Base-by-base conservation (phyloP, 23 red algal genomes). In the Chondrus crispus region DNA sequence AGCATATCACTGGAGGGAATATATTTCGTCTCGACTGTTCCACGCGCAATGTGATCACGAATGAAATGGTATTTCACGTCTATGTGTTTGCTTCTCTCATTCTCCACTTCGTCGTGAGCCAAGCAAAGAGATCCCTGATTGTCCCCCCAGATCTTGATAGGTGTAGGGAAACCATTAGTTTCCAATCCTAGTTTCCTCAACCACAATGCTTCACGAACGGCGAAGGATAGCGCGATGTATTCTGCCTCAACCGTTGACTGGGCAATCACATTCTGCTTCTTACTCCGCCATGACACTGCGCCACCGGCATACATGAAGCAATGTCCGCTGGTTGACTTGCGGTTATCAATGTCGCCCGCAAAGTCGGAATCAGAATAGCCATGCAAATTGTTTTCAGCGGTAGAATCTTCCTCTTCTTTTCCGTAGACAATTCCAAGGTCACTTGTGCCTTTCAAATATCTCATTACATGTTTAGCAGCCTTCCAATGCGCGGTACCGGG, bases 41-140 rank as follows among this genome's bases (percentile, higher is more conserved):
- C 71, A 10, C 43, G 32, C 44, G 32, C 71, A 1, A 77, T 37
- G 38, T 77, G 71, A 77, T 77, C 71, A 22, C 9, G 0, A 48
- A 77, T 26, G 26, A 77, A 77, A n/a, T 77, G 71, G 43, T 77
- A 2, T 38, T 77, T 77, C n/a, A 77, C 44, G 71, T 77, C 71
- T 46, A 77, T 38, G 38, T 77, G 71, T 11, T 77, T 77, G 71
- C 32, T n/a, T n/a, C n/a, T n/a, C n/a, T n/a, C n/a, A n/a, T n/a
- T n/a, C n/a, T n/a, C n/a, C n/a, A n/a, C n/a, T n/a, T n/a, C n/a
- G n/a, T n/a, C n/a, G n/a, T n/a, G n/a, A n/a, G n/a, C n/a, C n/a
- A n/a, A n/a, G n/a, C n/a, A n/a, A n/a, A n/a, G n/a, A n/a, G n/a
- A n/a, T n/a, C n/a, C n/a, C n/a, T n/a, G n/a, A n/a, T n/a, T n/a